phyloP scores from a whole-genome alignment of 306 rosid genomes.

The Clitoria ternatea region DNA sequence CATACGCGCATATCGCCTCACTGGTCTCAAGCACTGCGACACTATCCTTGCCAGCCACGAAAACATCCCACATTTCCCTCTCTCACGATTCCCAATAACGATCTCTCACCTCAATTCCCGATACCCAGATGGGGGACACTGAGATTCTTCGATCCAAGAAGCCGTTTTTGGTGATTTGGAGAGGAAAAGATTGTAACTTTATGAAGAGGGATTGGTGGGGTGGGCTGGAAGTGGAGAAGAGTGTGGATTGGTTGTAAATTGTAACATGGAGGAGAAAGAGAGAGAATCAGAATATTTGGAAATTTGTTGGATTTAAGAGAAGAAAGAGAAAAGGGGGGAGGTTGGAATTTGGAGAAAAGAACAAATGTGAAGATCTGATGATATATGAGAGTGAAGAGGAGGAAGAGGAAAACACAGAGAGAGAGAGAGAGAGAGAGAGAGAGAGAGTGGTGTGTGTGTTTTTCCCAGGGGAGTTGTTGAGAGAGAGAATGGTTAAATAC shows the following conservation, averaged over 20 bases:
- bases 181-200: slow-evolving; percentile 3
- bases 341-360: background rate
- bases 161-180: background rate
- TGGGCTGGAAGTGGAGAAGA: background rate
- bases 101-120: too few relatives aligned
- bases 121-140: slow-evolving; percentile 17
- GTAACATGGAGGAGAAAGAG: background rate
- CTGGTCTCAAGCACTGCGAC: slow-evolving; percentile 84
- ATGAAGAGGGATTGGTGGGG: background rate
- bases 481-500: slow-evolving; percentile 20
- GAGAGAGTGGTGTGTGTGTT: background rate
- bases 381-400: background rate
- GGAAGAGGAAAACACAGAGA: background rate
- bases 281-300: background rate
- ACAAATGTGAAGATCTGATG: slow-evolving; percentile 17
- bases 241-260: background rate
- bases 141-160: background rate
- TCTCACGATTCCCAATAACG: slow-evolving; percentile 28
- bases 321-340: background rate
- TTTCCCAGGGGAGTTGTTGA: background rate
- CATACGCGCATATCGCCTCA: slow-evolving; percentile 81
- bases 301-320: background rate
- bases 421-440: background rate
- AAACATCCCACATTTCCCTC: slow-evolving; percentile 98
- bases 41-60: slow-evolving; percentile 91